Conservation (phyloP, 1,284 basidiomycete species). For the Leccinum huronense region DNA sequence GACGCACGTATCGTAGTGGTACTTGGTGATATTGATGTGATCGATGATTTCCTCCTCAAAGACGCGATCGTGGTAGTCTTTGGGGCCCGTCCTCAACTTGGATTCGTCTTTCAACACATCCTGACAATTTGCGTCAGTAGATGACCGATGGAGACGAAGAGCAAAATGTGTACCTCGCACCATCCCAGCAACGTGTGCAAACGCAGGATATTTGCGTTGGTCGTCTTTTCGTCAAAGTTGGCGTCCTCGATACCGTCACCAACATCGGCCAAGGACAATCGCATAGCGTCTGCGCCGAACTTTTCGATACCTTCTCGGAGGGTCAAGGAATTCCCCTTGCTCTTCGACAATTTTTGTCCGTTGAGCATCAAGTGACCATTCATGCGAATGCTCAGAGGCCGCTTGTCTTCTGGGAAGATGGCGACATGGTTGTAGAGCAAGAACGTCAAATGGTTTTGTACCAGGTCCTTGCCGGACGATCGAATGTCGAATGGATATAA, state of each 20-base stretch:
- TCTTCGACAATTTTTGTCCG: conserved; percentile 99
- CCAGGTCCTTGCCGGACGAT: conserved; percentile 98
- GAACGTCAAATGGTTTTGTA: conserved; percentile 96
- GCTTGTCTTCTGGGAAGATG: conserved; percentile 91
- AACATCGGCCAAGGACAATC: conserved; percentile 92
- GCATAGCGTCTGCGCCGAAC: conserved; percentile 91
- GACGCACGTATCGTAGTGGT: conserved; percentile 76
- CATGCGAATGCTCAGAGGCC: conserved; percentile 89
- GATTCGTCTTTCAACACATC: conserved; percentile 72
- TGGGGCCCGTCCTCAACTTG: conserved; percentile 70
- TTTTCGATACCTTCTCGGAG: conserved; percentile 77
- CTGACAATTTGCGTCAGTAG: conserved; percentile 38
- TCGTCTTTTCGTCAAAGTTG: conserved; percentile 99
- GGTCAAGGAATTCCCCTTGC: conserved; percentile 87
- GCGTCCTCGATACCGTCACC: conserved; percentile 97
- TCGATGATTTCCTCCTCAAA: conserved; percentile 87
- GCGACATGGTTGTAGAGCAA: conserved; percentile 94
- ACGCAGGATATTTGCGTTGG: conserved; percentile 95
- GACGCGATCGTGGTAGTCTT: conserved; percentile 78
- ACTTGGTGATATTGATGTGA: conserved; percentile 77
- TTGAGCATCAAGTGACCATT: conserved; percentile 99
- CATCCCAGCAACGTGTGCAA: conserved; percentile 90
- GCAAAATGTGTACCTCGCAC: conserved; percentile 67
- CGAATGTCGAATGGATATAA: conserved; percentile 99
- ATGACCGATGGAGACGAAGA: background rate